Conservation (phyloP, 345 rosid species). For the Eucalyptus cloeziana region DNA sequence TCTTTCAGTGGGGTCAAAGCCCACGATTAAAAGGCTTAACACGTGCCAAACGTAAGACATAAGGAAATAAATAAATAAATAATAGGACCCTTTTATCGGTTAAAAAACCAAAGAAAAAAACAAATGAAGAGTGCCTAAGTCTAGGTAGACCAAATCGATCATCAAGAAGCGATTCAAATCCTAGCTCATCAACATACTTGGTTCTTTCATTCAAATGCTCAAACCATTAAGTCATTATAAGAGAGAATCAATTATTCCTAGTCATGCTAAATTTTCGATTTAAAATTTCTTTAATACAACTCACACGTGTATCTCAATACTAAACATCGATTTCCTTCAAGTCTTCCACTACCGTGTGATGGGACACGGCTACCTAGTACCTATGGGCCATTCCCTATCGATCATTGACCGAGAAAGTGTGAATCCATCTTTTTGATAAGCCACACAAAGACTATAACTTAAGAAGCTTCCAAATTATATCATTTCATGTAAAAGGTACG, state of each 20-base stretch:
- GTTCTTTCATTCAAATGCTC: neutral
- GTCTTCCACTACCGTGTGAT: neutral
- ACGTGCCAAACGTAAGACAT: neutral
- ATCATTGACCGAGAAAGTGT: neutral
- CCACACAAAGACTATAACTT: neutral
- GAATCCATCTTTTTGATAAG: neutral
- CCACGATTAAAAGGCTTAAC: neutral
- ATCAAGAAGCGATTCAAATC: no score
- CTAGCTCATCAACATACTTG: no score
- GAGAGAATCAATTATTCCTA: neutral
- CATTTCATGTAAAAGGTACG: neutral
- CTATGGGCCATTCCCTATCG: neutral
- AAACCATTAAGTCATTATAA: rapidly evolving
- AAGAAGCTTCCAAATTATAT: neutral
- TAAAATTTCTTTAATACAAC: rapidly evolving
- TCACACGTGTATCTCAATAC: neutral
- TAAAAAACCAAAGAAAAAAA: neutral
- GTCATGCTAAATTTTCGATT: rapidly evolving
- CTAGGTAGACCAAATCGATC: no score
- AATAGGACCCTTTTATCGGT: neutral
- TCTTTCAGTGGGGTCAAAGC: neutral
- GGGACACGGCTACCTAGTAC: neutral
- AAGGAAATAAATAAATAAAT: neutral
- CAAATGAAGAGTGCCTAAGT: no score
- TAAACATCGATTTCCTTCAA: rapidly evolving